Base-by-base conservation (phyloP, 768 basidiomycete genomes). In the Tephrocybe sp. region DNA sequence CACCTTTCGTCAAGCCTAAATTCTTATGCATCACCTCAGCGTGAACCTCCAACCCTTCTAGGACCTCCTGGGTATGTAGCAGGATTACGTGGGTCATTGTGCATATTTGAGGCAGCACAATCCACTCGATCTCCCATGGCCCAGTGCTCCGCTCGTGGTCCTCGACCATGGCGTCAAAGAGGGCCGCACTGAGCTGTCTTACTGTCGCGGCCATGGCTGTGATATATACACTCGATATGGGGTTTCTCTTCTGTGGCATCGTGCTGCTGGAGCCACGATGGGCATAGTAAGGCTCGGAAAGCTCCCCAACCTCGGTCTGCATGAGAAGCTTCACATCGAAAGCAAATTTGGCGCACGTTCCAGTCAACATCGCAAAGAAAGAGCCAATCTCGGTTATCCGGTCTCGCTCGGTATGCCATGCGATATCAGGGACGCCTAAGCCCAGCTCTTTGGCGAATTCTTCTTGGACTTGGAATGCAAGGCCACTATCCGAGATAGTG, bases 101-200 rank as follows among this genome's bases (percentile, higher is more conserved):
- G 51, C 64, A 72, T 39, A 74, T 73, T 57, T 78, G 74, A 1
- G 75, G 75, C 6, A 78, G 51, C 17, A 67, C 71, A 6, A 78
- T 73, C 76, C 75, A 78, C 51, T 78, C 76, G n/a, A 77, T 73
- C 57, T 78, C 72, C 75, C 75, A 78, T 21, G 75, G 73, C 20
- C 77, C 77, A 2, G 75, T 76, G 37, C 74, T 72, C 17, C 76
- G 68, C 48, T 76, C 76, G 37, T 78, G 76, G 56, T 76, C 76
- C 51, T 72, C 75, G 3, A 76, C 73, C 73, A 77, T 72, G 11
- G 73, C 75, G 41, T 78, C 76, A 46, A 73, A 74, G 18, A 78
- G 57, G 11, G 73, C 63, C 1, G 66, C 47, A 33, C 69, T 65
- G 18, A 76, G 63, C 43, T 76, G 69, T 11, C 70, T 70, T 48